phyloP scores from a whole-genome alignment of 169 alveolate species.

The Theileria equi region DNA sequence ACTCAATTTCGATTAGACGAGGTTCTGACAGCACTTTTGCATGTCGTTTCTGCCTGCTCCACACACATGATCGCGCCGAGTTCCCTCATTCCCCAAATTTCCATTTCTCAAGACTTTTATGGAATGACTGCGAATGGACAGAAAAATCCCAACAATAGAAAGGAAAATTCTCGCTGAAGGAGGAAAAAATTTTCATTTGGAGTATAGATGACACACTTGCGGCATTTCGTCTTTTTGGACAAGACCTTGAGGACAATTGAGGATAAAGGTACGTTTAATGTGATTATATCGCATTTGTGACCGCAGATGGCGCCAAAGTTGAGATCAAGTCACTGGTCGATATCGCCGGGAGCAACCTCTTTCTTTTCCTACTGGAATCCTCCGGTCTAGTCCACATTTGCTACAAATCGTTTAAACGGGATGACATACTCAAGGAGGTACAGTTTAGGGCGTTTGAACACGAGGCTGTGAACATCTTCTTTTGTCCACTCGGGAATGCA shows the following conservation, averaged over 20 bases:
- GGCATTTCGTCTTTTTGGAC: constrained; percentile 56
- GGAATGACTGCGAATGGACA: too few relatives aligned
- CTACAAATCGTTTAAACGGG: constrained; percentile 15
- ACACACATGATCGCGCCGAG: too few relatives aligned
- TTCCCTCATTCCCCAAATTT: too few relatives aligned
- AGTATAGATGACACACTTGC: constrained; percentile 23
- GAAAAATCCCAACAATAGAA: too few relatives aligned
- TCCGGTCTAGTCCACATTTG: constrained; percentile 37
- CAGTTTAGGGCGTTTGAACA: constrained; percentile 40
- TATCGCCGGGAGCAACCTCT: constrained; percentile 44
- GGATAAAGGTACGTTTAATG: constrained; percentile 15
- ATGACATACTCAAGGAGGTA: constrained; percentile 4
- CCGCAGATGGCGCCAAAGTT: constrained; percentile 24
- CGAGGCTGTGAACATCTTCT: constrained; percentile 45
- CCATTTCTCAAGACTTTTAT: too few relatives aligned
- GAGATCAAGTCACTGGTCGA: constrained; percentile 32
- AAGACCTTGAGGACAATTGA: constrained; percentile 22
- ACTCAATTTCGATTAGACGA: too few relatives aligned
- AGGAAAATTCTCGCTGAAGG: too few relatives aligned
- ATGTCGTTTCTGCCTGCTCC: too few relatives aligned
- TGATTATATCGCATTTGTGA: background rate
- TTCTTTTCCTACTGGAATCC: constrained; percentile 56
- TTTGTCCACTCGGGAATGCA: constrained; percentile 18
- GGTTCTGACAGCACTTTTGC: too few relatives aligned
- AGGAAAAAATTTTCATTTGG: background rate